Base-by-base conservation (phyloP, 2,329 filamentous ascomycete genomes). In the Claviceps pusilla region DNA sequence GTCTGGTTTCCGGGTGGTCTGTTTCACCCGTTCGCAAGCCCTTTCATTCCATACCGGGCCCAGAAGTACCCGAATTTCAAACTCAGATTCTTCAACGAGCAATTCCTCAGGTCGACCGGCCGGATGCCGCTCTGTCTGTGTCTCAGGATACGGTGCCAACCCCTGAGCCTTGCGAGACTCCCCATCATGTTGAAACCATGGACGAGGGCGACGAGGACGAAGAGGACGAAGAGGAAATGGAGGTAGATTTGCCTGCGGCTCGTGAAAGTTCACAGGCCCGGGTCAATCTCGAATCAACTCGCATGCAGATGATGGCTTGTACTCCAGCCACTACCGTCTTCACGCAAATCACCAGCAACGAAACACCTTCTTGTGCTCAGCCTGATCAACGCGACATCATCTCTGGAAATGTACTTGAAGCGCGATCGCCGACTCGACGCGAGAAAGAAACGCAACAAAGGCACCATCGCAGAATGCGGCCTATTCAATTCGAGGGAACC, bases 351-450 rank as follows among this genome's bases (percentile, higher is more conserved):
- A 57, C 60, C 45, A 58, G 60, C 43, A 61, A 59, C 35, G 59
- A 61, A 45, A 69, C 65, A 48, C 65, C 67, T 37, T 61, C 67
- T 41, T 69, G 67, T 50, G 66, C 65, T 11, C 67, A 69, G 53
- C 63, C 60, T 12, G 62, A 59, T 31, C 61, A 61, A 43, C 39
- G 50, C 9, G 14, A n/a, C 39, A 49, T 61, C 11, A 59, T 63
- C 24, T 60, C 58, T 4, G 59, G 55, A 16, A 65, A 61, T 0
- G 55, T 55, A 29, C 33, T 54, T 7, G 33, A 50, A 4, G 53
- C 29, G 4, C 24, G 56, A 12, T 49, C 57, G 28, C 41, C 51
- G 14, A 24, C 50, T 35, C 24, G 37, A 12, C 47, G 48, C 7
- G 46, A 50, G 24, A 29, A 50, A 12, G 11, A 43, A 28, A 52